Percentiles rank a stretch among this genome's conserved stretches.
These are phyloP conservation scores for Diplodia sapinea DNA, from an alignment of 2,329 filamentous ascomycete genomes.

Conservation along the genomic window DNA sequence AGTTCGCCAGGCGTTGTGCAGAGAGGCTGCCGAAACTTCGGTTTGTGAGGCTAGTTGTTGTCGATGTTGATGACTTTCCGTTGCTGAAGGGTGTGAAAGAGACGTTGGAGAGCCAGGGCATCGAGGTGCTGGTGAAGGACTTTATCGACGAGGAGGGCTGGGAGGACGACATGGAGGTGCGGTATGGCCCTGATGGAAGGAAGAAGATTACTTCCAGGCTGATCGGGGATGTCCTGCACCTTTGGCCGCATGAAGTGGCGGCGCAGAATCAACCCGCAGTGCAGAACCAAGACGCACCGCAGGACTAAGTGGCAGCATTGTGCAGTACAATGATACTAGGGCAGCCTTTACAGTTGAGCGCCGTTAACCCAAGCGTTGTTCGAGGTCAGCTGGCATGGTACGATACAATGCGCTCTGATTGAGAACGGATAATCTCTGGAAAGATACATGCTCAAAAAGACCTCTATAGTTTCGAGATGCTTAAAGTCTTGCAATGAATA, in stretches of 20 bases:
- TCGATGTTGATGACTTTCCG: constrained; percentile 10
- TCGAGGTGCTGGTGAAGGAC: constrained; percentile 16
- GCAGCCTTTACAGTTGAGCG: no score
- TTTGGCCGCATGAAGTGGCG: background rate
- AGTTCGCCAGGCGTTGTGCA: background rate
- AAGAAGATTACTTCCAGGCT: constrained; percentile 21
- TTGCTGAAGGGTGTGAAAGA: background rate
- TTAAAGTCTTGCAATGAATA: no score
- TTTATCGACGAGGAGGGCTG: constrained; percentile 21
- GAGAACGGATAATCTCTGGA: no score
- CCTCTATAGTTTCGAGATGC: no score
- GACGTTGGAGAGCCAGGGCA: background rate
- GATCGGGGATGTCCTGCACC: constrained; percentile 11
- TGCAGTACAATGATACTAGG: no score
- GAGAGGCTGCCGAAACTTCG: background rate
- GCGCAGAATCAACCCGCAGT: background rate
- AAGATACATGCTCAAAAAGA: no score
- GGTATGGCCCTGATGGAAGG: constrained; percentile 5
- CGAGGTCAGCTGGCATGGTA: no score
- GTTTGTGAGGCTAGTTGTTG: constrained; percentile 13
- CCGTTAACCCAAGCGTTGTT: no score
- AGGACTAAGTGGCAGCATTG: no score
- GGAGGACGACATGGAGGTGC: constrained; percentile 11
- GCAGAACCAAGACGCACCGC: no score
- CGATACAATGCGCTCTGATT: no score